Conservation (phyloP, 2,329 filamentous ascomycete genomes). For the Dactylellina haptotyla region DNA sequence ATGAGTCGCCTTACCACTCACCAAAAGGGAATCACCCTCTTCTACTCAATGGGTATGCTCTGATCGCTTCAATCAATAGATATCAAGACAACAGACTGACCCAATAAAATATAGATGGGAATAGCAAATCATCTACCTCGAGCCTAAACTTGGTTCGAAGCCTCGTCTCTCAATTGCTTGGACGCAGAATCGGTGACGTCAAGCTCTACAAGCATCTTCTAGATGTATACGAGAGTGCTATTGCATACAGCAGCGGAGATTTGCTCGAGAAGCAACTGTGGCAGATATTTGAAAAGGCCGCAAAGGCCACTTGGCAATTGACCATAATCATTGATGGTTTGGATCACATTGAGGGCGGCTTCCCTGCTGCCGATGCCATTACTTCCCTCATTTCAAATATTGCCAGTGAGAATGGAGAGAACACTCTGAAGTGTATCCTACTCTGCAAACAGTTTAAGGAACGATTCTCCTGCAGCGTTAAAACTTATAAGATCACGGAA, state of each 20-base stretch:
- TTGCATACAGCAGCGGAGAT: slow-evolving; percentile 6
- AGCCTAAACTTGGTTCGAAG: slow-evolving; percentile 21
- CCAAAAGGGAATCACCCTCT: slow-evolving; percentile 33
- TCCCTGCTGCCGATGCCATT: slow-evolving; percentile 11
- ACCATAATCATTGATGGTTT: slow-evolving; percentile 31
- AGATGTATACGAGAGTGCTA: slow-evolving; percentile 20
- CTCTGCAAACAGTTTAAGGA: slow-evolving; percentile 29
- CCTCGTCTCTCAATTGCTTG: slow-evolving; percentile 21
- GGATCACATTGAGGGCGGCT: slow-evolving; percentile 26
- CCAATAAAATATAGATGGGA: slow-evolving; percentile 3
- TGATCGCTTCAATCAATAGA: not conserved
- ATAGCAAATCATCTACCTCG: slow-evolving; percentile 11
- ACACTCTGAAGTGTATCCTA: slow-evolving; percentile 24
- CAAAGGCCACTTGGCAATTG: slow-evolving; percentile 24
- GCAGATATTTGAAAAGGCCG: slow-evolving; percentile 25
- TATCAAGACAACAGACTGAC: not conserved
- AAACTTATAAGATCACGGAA: slow-evolving; percentile 23
- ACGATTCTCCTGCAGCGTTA: slow-evolving; percentile 27
- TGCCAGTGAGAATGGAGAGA: slow-evolving; percentile 25
- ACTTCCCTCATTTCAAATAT: slow-evolving; percentile 15
- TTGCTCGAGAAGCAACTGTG: slow-evolving; percentile 18
- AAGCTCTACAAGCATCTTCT: slow-evolving; percentile 33
- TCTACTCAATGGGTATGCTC: slow-evolving; percentile 33
- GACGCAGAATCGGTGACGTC: slow-evolving; percentile 29
- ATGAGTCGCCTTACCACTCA: slow-evolving; percentile 22